Percentiles rank a stretch among this genome's conserved stretches.
Conservation (phyloP, 2,329 filamentous ascomycete species). For the Claviceps maximensis region DNA sequence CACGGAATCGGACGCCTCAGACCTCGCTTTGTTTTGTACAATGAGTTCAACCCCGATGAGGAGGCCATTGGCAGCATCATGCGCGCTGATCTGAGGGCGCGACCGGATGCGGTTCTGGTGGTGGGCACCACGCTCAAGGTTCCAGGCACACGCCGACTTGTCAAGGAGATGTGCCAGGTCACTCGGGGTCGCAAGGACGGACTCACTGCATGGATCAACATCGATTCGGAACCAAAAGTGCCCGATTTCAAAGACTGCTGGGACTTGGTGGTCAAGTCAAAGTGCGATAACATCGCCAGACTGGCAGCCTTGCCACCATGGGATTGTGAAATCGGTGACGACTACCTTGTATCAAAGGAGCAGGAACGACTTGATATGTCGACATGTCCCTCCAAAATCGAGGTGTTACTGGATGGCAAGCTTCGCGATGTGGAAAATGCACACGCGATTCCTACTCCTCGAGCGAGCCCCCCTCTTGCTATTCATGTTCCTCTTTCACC, state of each 20-base stretch:
- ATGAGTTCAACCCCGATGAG: constrained; percentile 91
- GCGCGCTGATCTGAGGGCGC: constrained; percentile 67
- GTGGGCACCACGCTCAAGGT: constrained; percentile 94
- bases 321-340: constrained; percentile 39
- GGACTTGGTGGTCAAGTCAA: constrained; percentile 79
- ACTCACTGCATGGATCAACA: constrained; percentile 88
- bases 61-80: constrained; percentile 91
- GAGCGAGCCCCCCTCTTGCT: constrained; percentile 39
- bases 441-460: constrained; percentile 43
- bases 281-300: constrained; percentile 75
- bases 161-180: constrained; percentile 78
- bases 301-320: constrained; percentile 51
- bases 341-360: constrained; percentile 32
- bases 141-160: constrained; percentile 78
- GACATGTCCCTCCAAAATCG: constrained; percentile 11
- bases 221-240: constrained; percentile 68
- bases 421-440: constrained; percentile 28
- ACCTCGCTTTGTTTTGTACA: constrained; percentile 91
- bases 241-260: constrained; percentile 84
- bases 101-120: constrained; percentile 85
- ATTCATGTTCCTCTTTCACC: neutral
- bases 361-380: constrained; percentile 26
- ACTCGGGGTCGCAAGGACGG: constrained; percentile 74
- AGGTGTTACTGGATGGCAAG: constrained; percentile 18
- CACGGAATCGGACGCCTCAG: constrained; percentile 84